These are phyloP conservation scores for Cutaneotrichosporon mucoides DNA, from an alignment of 1,284 basidiomycete species.

Conservation along the genomic window DNA sequence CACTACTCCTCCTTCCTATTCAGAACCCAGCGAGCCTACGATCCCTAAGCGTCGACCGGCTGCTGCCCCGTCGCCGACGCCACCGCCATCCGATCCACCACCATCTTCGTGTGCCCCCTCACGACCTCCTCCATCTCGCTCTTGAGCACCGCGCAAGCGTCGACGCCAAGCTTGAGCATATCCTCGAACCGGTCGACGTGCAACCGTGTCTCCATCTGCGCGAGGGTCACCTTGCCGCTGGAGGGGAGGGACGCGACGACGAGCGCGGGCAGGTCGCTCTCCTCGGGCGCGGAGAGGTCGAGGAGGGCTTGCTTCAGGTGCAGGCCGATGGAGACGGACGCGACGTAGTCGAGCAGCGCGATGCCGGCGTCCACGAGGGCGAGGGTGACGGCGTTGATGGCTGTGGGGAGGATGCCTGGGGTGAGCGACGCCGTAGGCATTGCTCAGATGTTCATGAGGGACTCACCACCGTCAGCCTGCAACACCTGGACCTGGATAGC, in stretches of 20 bases:
- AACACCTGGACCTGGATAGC: conserved; percentile 89
- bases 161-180: conserved; percentile 71
- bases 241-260: conserved; percentile 85
- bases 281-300: conserved; percentile 83
- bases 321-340: conserved; percentile 75
- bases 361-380: conserved; percentile 84
- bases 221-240: conserved; percentile 74
- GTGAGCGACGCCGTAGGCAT: conserved; percentile 4
- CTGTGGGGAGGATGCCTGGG: conserved; percentile 78
- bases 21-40: no score
- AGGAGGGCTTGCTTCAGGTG: conserved; percentile 66
- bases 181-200: conserved; percentile 90
- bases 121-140: conserved; percentile 77
- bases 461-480: conserved; percentile 75
- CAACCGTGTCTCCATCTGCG: conserved; percentile 89
- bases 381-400: conserved; percentile 91
- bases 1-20: no score
- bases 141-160: conserved; percentile 74
- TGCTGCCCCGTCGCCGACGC: neutral
- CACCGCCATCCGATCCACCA: conserved; percentile 53
- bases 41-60: no score
- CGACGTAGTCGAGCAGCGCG: conserved; percentile 84
- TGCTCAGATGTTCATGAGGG: neutral
- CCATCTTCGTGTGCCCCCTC: conserved; percentile 59
- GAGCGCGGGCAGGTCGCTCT: conserved; percentile 80